phyloP scores from a whole-genome alignment of 2,329 filamentous ascomycete genomes.

The Ilyonectria robusta region DNA sequence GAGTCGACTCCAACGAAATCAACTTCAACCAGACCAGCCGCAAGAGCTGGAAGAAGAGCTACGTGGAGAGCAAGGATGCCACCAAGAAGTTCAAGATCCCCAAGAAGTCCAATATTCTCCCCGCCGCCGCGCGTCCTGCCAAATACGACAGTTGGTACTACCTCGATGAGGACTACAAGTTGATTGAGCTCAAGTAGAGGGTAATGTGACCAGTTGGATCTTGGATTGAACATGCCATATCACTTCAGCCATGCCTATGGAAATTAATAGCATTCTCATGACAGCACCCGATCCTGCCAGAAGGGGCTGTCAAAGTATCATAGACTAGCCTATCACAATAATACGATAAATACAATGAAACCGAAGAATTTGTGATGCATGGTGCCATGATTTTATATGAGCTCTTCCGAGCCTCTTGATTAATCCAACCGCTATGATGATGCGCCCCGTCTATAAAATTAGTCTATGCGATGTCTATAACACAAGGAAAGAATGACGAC shows the following conservation, averaged over 20 bases:
- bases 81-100: conserved; percentile 52
- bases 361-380: not conserved
- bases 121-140: conserved; percentile 49
- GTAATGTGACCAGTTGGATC: not conserved
- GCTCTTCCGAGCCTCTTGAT: not conserved
- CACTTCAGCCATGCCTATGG: not conserved
- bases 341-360: not conserved
- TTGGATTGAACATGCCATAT: not conserved
- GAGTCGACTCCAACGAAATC: conserved; percentile 54
- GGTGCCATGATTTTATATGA: not conserved
- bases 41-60: conserved; percentile 50
- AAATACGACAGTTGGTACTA: conserved; percentile 57
- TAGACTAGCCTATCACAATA: not conserved
- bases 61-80: conserved; percentile 50
- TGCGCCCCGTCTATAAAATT: not conserved
- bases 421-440: not conserved
- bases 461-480: not conserved
- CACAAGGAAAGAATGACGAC: not conserved
- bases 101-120: conserved; percentile 46
- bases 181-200: conserved; percentile 43
- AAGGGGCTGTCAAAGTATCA: not conserved
- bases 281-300: not conserved
- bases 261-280: not conserved
- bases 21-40: conserved; percentile 58
- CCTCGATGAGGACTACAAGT: conserved; percentile 51